Evolutionary conservation across 2,329 filamentous ascomycete species (phyloP).

Genomic region (Exophiala sp.): DNA sequence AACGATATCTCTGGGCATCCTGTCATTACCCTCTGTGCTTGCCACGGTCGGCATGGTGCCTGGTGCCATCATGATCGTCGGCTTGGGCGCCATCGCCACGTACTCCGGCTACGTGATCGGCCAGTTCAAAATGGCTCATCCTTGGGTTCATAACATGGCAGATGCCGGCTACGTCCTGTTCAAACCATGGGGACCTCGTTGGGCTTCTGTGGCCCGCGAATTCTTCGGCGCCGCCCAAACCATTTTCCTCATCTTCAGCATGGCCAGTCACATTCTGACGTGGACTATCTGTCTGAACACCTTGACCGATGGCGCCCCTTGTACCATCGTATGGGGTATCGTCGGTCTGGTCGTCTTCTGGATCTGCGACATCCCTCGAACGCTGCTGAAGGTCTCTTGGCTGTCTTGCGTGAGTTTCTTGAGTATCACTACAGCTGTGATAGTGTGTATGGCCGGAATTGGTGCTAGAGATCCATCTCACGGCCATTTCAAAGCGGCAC

Average conservation of each 20-base stretch:
- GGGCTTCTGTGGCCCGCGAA: constrained; percentile 53
- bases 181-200: constrained; percentile 42
- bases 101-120: constrained; percentile 61
- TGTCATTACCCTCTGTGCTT: constrained; percentile 53
- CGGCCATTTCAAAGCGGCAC: constrained; percentile 44
- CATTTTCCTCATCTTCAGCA: constrained; percentile 65
- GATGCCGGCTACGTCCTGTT: constrained; percentile 62
- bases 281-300: constrained; percentile 67
- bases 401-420: constrained; percentile 62
- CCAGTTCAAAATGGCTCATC: constrained; percentile 54
- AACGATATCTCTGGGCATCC: constrained; percentile 55
- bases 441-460: constrained; percentile 64
- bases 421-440: constrained; percentile 61
- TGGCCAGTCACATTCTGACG: constrained; percentile 68
- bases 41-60: constrained; percentile 53
- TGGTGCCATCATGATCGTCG: constrained; percentile 52
- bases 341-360: constrained; percentile 59
- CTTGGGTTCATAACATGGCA: constrained; percentile 59
- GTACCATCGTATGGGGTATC: constrained; percentile 63
- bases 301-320: constrained; percentile 59
- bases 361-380: constrained; percentile 58
- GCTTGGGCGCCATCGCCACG: constrained; percentile 54
- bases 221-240: constrained; percentile 60
- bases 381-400: constrained; percentile 60
- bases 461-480: constrained; percentile 52